Conservation (phyloP, 148 eudicot species). For the Mesembryanthemum crystallinum region DNA sequence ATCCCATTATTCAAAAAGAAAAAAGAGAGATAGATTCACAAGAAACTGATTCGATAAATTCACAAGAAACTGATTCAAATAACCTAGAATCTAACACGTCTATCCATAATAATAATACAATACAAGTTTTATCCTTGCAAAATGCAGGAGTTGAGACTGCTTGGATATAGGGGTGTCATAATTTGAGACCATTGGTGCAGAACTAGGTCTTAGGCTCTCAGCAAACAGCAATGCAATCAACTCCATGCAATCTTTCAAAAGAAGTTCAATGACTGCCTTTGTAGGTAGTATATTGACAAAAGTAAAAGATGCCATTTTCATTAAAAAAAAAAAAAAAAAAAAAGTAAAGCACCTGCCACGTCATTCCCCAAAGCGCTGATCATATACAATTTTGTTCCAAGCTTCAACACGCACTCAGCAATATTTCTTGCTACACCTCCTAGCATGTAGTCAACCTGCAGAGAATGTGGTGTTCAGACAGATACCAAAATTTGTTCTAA, state of each 20-base stretch:
- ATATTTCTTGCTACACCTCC: constrained; percentile 98
- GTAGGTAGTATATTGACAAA: neutral
- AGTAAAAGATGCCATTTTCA: neutral
- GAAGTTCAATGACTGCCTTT: neutral
- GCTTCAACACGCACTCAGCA: constrained; percentile 84
- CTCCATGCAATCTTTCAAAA: neutral
- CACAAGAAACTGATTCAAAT: too few relatives aligned
- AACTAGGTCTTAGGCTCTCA: neutral
- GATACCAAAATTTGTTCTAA: neutral
- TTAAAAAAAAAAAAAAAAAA: neutral
- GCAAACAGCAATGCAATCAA: neutral
- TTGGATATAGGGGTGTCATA: neutral
- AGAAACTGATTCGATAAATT: too few relatives aligned
- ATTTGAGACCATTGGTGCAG: neutral
- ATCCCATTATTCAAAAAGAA: neutral
- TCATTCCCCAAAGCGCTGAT: constrained; percentile 85
- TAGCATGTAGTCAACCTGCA: constrained; percentile 57
- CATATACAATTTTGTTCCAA: constrained; percentile 68
- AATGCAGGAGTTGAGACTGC: neutral
- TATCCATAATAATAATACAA: neutral
- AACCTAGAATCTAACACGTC: neutral
- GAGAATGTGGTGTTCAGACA: constrained; percentile 1
- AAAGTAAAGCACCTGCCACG: constrained; percentile 57
- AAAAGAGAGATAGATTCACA: too few relatives aligned
- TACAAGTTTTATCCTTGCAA: neutral